A percentile compares a stretch with the other conserved stretches of the same genome.
Conservation (phyloP, 208 protist species). For the Trypanosoma caninum region DNA sequence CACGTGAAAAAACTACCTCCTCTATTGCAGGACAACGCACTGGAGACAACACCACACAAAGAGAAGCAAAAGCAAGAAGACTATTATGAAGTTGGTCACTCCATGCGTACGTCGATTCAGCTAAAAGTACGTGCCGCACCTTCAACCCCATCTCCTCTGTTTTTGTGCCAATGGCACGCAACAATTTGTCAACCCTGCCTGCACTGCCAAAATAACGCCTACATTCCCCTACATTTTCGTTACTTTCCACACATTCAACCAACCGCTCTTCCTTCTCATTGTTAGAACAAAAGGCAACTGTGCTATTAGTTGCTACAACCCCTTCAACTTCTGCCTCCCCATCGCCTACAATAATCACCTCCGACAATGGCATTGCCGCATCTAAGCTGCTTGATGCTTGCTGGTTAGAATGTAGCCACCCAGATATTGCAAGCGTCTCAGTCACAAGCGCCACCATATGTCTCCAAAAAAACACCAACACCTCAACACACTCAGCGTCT, state of each 20-base stretch:
- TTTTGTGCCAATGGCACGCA: not conserved
- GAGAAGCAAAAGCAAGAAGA: slow-evolving; percentile 15
- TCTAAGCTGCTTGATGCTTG: not conserved
- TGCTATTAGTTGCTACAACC: too few species aligned
- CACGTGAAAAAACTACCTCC: slow-evolving; percentile 13
- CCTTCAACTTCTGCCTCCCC: not conserved
- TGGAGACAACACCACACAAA: slow-evolving; percentile 6
- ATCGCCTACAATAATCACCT: not conserved
- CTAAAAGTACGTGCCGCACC: slow-evolving; percentile 4
- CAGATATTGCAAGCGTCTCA: not conserved
- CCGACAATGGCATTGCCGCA: not conserved
- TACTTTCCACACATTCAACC: not conserved
- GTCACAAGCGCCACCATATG: slow-evolving; percentile 15
- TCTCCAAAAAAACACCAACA: slow-evolving; percentile 5
- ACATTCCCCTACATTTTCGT: not conserved
- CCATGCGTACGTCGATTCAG: not conserved
- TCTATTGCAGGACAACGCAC: slow-evolving; percentile 4
- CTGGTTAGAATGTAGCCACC: not conserved
- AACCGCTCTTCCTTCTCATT: not conserved
- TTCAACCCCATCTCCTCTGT: not conserved
- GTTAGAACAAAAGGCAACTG: too few species aligned
- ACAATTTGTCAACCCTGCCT: not conserved
- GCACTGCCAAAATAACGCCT: not conserved
- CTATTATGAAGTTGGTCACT: slow-evolving; percentile 1
- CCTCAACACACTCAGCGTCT: not conserved